phyloP scores from a whole-genome alignment of 1,284 basidiomycete species.

The Limonomyces culmigenus region DNA sequence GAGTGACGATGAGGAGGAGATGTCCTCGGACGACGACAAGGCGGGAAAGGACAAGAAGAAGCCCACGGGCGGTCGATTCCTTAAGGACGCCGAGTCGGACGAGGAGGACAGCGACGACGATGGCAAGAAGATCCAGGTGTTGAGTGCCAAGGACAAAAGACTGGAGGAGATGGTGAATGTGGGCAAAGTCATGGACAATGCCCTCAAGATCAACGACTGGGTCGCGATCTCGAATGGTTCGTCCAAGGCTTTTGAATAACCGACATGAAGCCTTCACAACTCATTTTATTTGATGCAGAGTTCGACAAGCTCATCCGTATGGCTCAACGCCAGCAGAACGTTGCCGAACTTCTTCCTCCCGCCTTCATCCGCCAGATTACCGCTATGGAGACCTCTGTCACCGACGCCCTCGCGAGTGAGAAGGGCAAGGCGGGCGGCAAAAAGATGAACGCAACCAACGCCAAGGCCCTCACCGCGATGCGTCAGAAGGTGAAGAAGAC shows the following conservation, averaged over 20 bases:
- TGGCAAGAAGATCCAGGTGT: constrained; percentile 54
- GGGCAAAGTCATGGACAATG: constrained; percentile 87
- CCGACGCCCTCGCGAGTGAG: constrained; percentile 63
- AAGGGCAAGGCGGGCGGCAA: constrained; percentile 91
- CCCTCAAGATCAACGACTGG: constrained; percentile 95
- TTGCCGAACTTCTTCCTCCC: constrained; percentile 77
- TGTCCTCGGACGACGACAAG: constrained; percentile 26
- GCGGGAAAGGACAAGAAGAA: too few relatives aligned
- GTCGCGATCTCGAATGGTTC: constrained; percentile 76
- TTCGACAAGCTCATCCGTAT: constrained; percentile 92
- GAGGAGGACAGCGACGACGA: constrained; percentile 58
- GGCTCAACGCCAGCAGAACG: constrained; percentile 77
- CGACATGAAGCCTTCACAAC: constrained; percentile 4
- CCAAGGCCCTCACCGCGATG: constrained; percentile 89
- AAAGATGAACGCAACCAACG: constrained; percentile 94
- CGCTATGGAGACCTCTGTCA: constrained; percentile 67
- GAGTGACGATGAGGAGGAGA: constrained; percentile 16
- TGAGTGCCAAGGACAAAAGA: constrained; percentile 78
- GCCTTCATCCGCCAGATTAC: constrained; percentile 72
- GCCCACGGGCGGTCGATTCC: too few relatives aligned
- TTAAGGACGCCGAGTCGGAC: too few relatives aligned
- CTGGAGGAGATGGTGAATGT: constrained; percentile 81
- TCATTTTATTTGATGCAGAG: constrained; percentile 33
- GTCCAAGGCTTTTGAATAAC: constrained; percentile 9
- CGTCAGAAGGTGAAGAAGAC: constrained; percentile 95